phyloP scores from a whole-genome alignment of 2,329 filamentous ascomycete species.

The Apiospora sp. region DNA sequence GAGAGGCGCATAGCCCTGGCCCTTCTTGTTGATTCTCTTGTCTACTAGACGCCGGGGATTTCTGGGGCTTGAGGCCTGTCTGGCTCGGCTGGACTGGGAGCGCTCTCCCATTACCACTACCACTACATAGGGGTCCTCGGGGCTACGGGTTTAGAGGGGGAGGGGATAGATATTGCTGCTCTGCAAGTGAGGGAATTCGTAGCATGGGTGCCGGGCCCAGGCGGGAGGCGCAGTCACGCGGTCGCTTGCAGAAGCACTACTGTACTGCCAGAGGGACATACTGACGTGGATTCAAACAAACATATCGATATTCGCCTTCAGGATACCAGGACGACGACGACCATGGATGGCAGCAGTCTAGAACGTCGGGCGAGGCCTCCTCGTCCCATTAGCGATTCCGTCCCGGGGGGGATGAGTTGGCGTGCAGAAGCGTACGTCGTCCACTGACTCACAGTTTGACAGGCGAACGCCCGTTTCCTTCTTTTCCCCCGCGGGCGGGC shows the following conservation, averaged over 20 bases:
- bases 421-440: neutral
- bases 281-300: conserved; percentile 6
- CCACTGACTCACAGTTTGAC: neutral
- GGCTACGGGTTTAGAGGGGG: neutral
- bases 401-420: neutral
- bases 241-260: neutral
- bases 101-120: neutral
- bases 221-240: conserved; percentile 1
- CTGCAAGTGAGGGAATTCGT: neutral
- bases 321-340: neutral
- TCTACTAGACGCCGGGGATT: neutral
- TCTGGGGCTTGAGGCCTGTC: neutral
- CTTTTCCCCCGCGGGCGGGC: neutral
- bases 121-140: too few relatives aligned
- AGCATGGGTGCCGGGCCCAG: neutral
- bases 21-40: too few relatives aligned
- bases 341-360: neutral
- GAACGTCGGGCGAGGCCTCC: conserved; percentile 7
- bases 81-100: neutral
- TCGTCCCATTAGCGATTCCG: neutral
- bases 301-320: neutral
- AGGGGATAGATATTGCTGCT: neutral
- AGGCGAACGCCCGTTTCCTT: too few relatives aligned
- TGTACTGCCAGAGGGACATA: neutral
- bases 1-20: neutral